phyloP scores from a whole-genome alignment of 257 asterid species.

The Nicotiana undulata region DNA sequence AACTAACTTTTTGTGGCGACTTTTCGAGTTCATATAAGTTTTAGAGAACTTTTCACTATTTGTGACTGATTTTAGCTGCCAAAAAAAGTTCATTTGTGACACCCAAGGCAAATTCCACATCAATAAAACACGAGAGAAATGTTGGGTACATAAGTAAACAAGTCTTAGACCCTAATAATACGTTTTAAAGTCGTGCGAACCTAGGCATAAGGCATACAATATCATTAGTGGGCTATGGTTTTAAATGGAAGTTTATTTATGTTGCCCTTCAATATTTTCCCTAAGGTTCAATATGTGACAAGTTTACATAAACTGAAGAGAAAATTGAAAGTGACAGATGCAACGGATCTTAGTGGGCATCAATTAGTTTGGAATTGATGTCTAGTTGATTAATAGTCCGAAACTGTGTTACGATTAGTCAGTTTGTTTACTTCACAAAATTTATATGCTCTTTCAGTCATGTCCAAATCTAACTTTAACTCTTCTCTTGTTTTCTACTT shows the following conservation, averaged over 20 bases:
- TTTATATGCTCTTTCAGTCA: not conserved
- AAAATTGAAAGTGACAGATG: not conserved
- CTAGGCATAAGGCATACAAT: no score
- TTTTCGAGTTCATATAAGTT: not conserved
- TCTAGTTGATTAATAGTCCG: not conserved
- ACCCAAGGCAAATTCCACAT: no score
- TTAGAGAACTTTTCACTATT: not conserved
- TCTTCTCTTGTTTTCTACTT: not conserved
- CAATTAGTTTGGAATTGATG: not conserved
- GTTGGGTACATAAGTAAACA: no score
- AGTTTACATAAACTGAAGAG: not conserved
- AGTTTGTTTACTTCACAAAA: not conserved
- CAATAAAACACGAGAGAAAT: no score
- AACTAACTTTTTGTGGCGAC: not conserved
- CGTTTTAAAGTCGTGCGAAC: no score
- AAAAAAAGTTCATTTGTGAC: not conserved
- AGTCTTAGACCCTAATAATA: no score
- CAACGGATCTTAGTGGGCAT: not conserved
- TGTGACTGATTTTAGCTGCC: not conserved
- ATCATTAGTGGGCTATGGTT: not conserved
- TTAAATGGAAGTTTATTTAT: not conserved
- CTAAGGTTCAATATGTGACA: not conserved
- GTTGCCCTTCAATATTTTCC: not conserved
- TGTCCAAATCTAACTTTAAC: not conserved
- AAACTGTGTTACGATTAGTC: not conserved